Evolutionary conservation across 495 filamentous ascomycete genomes (phyloP), one percentile per base, ranked within the genome.

Genomic region (Letharia lupina): DNA sequence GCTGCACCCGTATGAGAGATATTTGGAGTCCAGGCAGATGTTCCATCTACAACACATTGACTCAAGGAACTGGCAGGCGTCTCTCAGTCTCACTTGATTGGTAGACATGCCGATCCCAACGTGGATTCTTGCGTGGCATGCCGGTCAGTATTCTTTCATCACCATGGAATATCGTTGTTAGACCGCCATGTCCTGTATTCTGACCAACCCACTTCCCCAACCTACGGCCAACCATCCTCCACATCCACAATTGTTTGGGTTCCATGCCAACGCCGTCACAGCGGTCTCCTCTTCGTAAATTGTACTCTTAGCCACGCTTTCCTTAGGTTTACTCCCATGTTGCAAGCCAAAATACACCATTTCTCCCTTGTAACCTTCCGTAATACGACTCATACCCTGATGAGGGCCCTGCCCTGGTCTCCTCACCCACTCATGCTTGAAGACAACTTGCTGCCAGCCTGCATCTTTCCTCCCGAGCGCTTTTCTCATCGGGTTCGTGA

Each of bases 221-320:
- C 80, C 87, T 33, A 84, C 87, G 40, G 80, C 80, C 7, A 85
- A 85, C 88, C 86, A 90, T 10, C 82, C 86, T 12, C 86, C 86
- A 73, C 76, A 85, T 6, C 69, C 58, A 81, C 69, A 74, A 88
- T 88, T 33, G 83, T 89, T 89, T 40, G 83, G 82, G 72, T 89
- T 90, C 87, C 87, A 90, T n/a, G 77, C 78, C 23, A 88, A 70
- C 20, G 75, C 70, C 37, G 81, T 82, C 52, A 89, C 76, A 54
- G 81, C 82, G 4, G 80, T 81, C 56, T 78, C 75, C 72, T 86
- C 83, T 59, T 89, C 87, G 68, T 77, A 82, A 8, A 87, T 80
- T 1, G 86, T 85, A 8, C 77, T 72, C 44, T 74, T 72, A 65
- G 76, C 71, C 16, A 72, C 70, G 9, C 77, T 78, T 15, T 79